phyloP scores from a whole-genome alignment of 306 rosid species.

The Macrotyloma uniflorum region DNA sequence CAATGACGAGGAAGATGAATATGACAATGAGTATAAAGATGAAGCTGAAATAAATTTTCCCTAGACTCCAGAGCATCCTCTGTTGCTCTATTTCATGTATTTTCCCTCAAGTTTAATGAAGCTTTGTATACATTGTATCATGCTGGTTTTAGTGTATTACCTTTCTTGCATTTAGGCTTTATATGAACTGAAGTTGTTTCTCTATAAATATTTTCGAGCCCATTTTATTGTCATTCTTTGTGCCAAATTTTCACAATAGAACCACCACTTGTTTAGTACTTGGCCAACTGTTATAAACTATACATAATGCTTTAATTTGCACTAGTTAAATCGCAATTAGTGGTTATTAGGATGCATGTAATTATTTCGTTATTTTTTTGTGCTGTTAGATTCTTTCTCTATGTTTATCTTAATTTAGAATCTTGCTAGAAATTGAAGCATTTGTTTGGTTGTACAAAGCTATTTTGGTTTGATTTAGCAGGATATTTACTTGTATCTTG shows the following conservation, averaged over 20 bases:
- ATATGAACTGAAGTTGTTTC: conserved; percentile 4
- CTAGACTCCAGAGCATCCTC: background rate
- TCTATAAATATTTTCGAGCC: background rate
- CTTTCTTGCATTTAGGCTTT: background rate
- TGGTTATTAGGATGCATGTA: too few species aligned
- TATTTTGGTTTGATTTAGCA: background rate
- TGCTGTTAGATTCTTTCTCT: background rate
- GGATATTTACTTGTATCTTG: background rate
- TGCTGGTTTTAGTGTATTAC: conserved; percentile 5
- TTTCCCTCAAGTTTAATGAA: background rate
- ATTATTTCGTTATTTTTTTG: background rate
- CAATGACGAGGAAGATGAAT: background rate
- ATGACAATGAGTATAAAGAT: background rate
- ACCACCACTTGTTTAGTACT: background rate
- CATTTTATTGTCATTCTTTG: background rate
- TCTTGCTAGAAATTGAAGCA: background rate
- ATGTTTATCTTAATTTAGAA: background rate
- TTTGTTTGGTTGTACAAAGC: background rate
- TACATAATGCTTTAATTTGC: background rate
- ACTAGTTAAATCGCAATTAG: background rate
- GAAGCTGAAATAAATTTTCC: background rate
- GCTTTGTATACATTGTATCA: conserved; percentile 10
- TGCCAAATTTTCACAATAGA: background rate
- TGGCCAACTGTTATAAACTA: background rate
- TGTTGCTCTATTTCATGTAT: background rate